phyloP scores from a whole-genome alignment of 176 grass and related monocot genomes.

The Otatea glauca region DNA sequence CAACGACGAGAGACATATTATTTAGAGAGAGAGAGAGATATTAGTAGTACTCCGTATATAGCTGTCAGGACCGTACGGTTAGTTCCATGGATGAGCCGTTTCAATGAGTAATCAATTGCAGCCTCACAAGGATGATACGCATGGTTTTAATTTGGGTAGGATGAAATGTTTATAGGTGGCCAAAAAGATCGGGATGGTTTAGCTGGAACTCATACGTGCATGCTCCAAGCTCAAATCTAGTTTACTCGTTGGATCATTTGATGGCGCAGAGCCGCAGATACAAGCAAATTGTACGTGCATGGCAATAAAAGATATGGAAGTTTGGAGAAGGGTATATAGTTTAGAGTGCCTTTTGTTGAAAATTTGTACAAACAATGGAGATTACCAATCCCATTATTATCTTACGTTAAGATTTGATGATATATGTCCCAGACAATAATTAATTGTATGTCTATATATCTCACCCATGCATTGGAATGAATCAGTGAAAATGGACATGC shows the following conservation, averaged over 20 bases:
- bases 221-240: not conserved
- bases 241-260: not conserved
- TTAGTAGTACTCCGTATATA: too few species aligned
- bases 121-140: not conserved
- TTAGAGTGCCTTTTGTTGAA: not conserved
- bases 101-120: not conserved
- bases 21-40: too few species aligned
- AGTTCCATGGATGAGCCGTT: too few species aligned
- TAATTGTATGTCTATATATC: not conserved
- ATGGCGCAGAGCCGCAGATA: too few species aligned
- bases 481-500: not conserved
- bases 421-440: not conserved
- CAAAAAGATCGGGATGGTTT: not conserved
- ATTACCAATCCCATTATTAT: not conserved
- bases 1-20: not conserved
- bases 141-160: too few species aligned
- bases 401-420: not conserved
- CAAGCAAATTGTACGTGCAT: not conserved
- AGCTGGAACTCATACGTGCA: not conserved
- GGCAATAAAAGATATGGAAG: not conserved
- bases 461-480: not conserved
- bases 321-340: not conserved
- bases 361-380: not conserved
- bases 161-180: not conserved
- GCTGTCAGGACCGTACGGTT: too few species aligned